These are phyloP conservation scores for Aspergillus arachidicola DNA, from an alignment of 2,329 filamentous ascomycete species.

Conservation along the genomic window DNA sequence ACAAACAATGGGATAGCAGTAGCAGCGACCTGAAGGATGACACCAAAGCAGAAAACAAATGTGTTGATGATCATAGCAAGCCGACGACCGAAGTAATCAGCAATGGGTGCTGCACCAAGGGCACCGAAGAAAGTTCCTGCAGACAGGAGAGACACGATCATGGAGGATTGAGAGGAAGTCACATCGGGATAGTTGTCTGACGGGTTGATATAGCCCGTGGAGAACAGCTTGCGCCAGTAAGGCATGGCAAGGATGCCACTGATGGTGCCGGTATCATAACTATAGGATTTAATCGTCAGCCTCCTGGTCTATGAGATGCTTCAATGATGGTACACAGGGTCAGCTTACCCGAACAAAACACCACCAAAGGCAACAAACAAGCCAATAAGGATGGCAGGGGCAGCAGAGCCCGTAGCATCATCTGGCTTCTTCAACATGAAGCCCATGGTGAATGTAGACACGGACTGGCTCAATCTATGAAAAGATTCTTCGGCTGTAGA, in stretches of 20 bases:
- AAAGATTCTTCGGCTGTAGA: background rate
- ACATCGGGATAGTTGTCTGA: constrained; percentile 47
- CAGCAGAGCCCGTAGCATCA: constrained; percentile 49
- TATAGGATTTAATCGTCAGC: constrained; percentile 10
- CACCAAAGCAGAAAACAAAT: constrained; percentile 38
- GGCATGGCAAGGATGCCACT: constrained; percentile 55
- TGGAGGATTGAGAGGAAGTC: constrained; percentile 57
- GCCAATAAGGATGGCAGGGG: constrained; percentile 57
- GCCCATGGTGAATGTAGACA: constrained; percentile 37
- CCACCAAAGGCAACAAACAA: constrained; percentile 62
- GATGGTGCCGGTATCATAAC: constrained; percentile 59
- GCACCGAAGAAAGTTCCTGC: constrained; percentile 75
- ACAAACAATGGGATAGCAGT: constrained; percentile 43
- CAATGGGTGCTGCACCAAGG: constrained; percentile 66
- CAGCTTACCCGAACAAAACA: constrained; percentile 58
- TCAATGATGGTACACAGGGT: constrained; percentile 27
- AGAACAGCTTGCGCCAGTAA: constrained; percentile 43
- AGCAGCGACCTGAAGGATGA: constrained; percentile 36
- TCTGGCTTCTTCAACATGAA: constrained; percentile 49
- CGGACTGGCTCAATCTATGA: background rate
- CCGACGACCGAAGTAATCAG: constrained; percentile 44
- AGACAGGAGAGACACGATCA: constrained; percentile 74
- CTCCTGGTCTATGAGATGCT: background rate
- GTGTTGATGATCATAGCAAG: constrained; percentile 43
- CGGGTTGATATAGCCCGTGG: constrained; percentile 38